phyloP scores from a whole-genome alignment of 805 yeast species.

The Ogataea ramenticola region DNA sequence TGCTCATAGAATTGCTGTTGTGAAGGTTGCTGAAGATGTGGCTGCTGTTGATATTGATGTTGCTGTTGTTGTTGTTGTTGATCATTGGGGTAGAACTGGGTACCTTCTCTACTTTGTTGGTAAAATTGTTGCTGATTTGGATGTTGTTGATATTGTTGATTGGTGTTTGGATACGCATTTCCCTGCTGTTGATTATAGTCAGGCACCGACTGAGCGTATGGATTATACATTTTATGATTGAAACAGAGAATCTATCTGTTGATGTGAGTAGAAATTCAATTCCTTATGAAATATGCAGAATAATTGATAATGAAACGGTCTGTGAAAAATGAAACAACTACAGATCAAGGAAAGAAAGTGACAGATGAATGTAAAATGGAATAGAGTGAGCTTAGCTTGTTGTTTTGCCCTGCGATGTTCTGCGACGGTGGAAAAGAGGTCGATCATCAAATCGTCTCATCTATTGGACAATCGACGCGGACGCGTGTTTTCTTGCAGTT shows the following conservation, averaged over 20 bases:
- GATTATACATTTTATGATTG: conserved; percentile 39
- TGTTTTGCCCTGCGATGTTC: too few relatives aligned
- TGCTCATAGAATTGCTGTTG: conserved; percentile 1
- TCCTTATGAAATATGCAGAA: too few relatives aligned
- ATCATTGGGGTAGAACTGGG: conserved; percentile 6
- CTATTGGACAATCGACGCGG: too few relatives aligned
- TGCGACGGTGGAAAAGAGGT: too few relatives aligned
- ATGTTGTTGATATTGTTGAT: conserved; percentile 16
- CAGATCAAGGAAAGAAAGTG: too few relatives aligned
- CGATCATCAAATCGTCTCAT: too few relatives aligned
- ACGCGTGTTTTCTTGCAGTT: too few relatives aligned
- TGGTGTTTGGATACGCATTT: neutral
- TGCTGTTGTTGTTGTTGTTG: conserved; percentile 22
- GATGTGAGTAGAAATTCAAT: neutral
- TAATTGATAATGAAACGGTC: too few relatives aligned
- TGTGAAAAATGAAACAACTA: too few relatives aligned
- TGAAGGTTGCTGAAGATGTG: conserved; percentile 9
- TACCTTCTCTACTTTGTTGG: conserved; percentile 8
- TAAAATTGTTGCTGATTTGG: conserved; percentile 17
- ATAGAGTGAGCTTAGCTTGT: too few relatives aligned
- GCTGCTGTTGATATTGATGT: conserved; percentile 7
- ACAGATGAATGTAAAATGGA: too few relatives aligned
- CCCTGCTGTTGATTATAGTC: neutral
- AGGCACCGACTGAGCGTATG: conserved; percentile 31
- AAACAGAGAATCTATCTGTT: neutral